Percentiles rank a stretch among this genome's conserved stretches.
phyloP scores from a whole-genome alignment of 2,329 filamentous ascomycete species.

The Colletotrichum caudatum region DNA sequence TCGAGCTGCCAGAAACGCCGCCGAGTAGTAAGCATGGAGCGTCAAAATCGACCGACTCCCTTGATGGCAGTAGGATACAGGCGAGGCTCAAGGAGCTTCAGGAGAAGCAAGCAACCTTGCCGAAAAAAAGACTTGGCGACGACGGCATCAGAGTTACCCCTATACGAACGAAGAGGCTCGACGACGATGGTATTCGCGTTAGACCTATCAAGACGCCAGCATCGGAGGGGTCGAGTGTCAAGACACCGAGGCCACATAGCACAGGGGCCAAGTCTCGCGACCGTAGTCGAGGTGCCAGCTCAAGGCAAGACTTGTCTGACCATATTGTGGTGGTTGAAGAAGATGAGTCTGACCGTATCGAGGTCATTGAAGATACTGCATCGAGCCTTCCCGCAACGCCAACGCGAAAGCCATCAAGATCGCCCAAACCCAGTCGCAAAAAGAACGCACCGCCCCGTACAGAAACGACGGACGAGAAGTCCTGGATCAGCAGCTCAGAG shows the following conservation, averaged over 20 bases:
- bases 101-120: slow-evolving; percentile 26
- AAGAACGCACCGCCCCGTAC: slow-evolving; percentile 24
- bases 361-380: slow-evolving; percentile 53
- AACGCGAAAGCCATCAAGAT: slow-evolving; percentile 44
- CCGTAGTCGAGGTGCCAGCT: slow-evolving; percentile 44
- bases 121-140: slow-evolving; percentile 47
- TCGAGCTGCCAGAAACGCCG: slow-evolving; percentile 61
- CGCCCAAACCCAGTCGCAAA: slow-evolving; percentile 33
- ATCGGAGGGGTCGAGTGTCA: slow-evolving; percentile 30
- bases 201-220: slow-evolving; percentile 42
- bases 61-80: slow-evolving; percentile 46
- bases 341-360: slow-evolving; percentile 45
- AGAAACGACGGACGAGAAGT: slow-evolving; percentile 44
- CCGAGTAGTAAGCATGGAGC: slow-evolving; percentile 53
- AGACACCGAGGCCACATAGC: slow-evolving; percentile 43
- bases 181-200: slow-evolving; percentile 52
- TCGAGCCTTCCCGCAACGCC: slow-evolving; percentile 54
- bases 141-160: slow-evolving; percentile 61
- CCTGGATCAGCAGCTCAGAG: slow-evolving; percentile 47
- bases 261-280: slow-evolving; percentile 44
- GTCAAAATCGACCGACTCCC: slow-evolving; percentile 52
- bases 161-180: slow-evolving; percentile 48
- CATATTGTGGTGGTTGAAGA: slow-evolving; percentile 47
- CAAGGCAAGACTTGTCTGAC: slow-evolving; percentile 45
- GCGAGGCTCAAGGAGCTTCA: slow-evolving; percentile 42